A percentile compares a stretch with the other conserved stretches of the same genome.
Conservation (phyloP, 2,329 filamentous ascomycete genomes). For the Fusarium sp. region DNA sequence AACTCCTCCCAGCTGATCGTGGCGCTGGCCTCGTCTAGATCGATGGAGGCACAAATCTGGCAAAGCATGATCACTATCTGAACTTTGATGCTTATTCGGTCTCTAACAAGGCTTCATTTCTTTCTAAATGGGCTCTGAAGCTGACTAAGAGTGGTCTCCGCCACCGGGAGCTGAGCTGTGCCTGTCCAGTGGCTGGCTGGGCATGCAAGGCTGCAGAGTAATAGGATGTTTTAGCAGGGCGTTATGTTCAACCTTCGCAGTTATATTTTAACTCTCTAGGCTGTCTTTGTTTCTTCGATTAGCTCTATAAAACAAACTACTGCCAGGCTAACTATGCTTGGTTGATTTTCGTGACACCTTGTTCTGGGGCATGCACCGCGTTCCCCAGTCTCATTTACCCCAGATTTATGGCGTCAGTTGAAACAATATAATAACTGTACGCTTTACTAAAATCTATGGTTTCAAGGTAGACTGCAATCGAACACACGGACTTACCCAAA, state of each 20-base stretch:
- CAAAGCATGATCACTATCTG: background rate
- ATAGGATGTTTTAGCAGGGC: background rate
- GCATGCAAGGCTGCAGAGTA: background rate
- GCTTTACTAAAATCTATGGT: no score
- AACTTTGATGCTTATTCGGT: background rate
- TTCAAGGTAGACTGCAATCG: no score
- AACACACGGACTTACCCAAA: no score
- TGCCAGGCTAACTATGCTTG: no score
- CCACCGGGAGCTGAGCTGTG: background rate
- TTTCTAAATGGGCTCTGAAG: rapidly evolving
- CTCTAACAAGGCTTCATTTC: background rate
- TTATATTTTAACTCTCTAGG: no score
- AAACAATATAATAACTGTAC: no score
- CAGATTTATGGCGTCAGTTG: no score
- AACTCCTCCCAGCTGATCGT: background rate
- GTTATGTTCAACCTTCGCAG: background rate
- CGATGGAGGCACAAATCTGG: background rate
- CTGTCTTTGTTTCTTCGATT: no score
- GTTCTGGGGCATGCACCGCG: no score
- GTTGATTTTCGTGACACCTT: no score
- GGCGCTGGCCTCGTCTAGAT: background rate
- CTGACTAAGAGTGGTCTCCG: background rate
- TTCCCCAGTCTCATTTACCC: no score
- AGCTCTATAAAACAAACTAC: no score
- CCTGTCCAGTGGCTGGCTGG: background rate